Conservation (phyloP, 306 rosid species). For the Nissolia schottii region DNA sequence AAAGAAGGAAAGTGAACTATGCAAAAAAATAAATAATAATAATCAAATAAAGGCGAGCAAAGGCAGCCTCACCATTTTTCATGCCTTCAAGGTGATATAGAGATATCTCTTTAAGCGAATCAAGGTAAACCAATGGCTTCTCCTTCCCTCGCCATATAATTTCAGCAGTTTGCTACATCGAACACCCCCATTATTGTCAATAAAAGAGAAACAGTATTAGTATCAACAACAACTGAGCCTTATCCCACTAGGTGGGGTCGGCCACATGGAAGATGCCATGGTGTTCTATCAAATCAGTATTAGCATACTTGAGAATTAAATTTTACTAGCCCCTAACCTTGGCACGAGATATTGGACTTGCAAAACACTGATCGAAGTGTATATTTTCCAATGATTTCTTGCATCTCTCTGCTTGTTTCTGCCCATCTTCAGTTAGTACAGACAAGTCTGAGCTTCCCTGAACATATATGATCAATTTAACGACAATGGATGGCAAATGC, state of each 20-base stretch:
- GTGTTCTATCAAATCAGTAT: no score
- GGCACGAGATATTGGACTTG: slow-evolving; percentile 81
- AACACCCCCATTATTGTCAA: slow-evolving; percentile 11
- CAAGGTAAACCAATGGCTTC: slow-evolving; percentile 57
- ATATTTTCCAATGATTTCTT: slow-evolving; percentile 52
- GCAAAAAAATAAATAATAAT: not conserved
- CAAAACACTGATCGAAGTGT: slow-evolving; percentile 57
- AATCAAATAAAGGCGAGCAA: not conserved
- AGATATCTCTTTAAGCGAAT: slow-evolving; percentile 64
- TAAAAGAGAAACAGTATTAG: no score
- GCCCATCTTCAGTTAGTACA: slow-evolving; percentile 57
- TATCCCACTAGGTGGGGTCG: no score
- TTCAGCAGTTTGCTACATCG: slow-evolving; percentile 72
- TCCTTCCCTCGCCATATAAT: slow-evolving; percentile 62
- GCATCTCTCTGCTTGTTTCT: slow-evolving; percentile 63
- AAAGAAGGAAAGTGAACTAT: not conserved
- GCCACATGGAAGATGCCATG: no score
- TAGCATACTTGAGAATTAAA: not conserved
- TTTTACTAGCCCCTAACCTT: slow-evolving; percentile 41
- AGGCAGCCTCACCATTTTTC: slow-evolving; percentile 65
- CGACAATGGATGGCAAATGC: not conserved
- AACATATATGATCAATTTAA: slow-evolving; percentile 17
- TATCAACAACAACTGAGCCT: no score
- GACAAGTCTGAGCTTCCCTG: slow-evolving; percentile 72
- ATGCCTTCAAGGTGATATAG: slow-evolving; percentile 76